A percentile compares a stretch with the other conserved stretches of the same genome.
Conservation (phyloP, 1,139 yeast species). For the Pneumocystis sp. region DNA sequence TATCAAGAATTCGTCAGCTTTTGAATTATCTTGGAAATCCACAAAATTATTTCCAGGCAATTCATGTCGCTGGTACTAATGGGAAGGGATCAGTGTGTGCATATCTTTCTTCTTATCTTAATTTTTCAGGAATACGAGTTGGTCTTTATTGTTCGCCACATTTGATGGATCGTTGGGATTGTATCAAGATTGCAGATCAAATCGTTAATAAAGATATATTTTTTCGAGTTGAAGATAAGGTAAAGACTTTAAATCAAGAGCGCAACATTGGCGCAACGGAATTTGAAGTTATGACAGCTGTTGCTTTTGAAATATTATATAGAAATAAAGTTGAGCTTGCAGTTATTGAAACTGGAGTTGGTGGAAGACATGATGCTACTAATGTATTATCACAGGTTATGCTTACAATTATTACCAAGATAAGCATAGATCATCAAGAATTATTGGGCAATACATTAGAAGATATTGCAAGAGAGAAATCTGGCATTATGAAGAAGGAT, state of each 20-base stretch:
- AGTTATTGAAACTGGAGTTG: conserved; percentile 93
- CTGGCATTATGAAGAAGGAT: conserved; percentile 70
- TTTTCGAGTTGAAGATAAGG: conserved; percentile 73
- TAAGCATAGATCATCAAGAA: conserved; percentile 85
- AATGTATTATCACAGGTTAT: conserved; percentile 69
- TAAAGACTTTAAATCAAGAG: conserved; percentile 81
- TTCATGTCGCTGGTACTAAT: conserved; percentile 94
- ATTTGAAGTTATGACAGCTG: conserved; percentile 50
- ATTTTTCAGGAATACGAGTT: conserved; percentile 40
- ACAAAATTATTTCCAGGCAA: conserved; percentile 30
- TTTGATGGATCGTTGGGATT: conserved; percentile 78
- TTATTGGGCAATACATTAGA: conserved; percentile 80
- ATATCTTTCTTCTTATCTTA: conserved; percentile 65
- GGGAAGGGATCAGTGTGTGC: conserved; percentile 99
- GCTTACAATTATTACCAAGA: conserved; percentile 69
- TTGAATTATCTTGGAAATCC: conserved; percentile 9
- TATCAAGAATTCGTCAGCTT: conserved; percentile 9
- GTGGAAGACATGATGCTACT: conserved; percentile 93
- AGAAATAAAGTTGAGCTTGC: conserved; percentile 84
- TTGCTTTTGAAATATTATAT: conserved; percentile 81
- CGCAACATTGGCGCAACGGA: conserved; percentile 44
- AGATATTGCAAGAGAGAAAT: conserved; percentile 90
- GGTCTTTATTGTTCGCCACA: conserved; percentile 96
- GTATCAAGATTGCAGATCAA: conserved; percentile 73
- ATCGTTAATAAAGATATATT: conserved; percentile 40